Base-by-base conservation (phyloP, 2,329 filamentous ascomycete species). In the Corinectria fuckeliana region DNA sequence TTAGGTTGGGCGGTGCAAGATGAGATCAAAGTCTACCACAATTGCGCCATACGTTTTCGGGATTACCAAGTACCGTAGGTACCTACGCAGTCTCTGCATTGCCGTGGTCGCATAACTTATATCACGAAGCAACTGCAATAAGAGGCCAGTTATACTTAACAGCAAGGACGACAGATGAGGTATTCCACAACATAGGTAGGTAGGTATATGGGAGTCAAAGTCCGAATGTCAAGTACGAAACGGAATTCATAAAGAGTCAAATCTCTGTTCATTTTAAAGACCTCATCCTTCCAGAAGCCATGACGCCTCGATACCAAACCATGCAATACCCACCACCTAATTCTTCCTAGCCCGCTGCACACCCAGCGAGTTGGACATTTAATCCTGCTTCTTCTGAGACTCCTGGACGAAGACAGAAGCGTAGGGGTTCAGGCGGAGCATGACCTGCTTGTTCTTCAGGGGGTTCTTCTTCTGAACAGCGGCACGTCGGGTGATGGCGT, bases 401-500 rank as follows among this genome's bases (percentile, higher is more conserved):
- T 78, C 87, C 87, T 96, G 92, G 73, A 89, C 85, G 83, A 96
- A 99, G 66, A 91, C 89, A 73, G 90, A 85, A 72, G 95, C 94
- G 83, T 99, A 99, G 67, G 95, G 95, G 90, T 99, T 99, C 81
- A 99, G 91, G 76, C 95, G 91, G 78, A 99, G 91, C 82, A 97
- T 88, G 71, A 99, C 91, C 88, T 98, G 95, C 89, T 93, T 96
- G 91, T 99, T 99, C 83, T 86, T 87, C 72, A 99, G 93, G 76
- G 95, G 95, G 88, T 99, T 99, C 93, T 98, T 98, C 93, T 99
- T 99, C 88, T 97, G 94, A 71, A 97, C 92, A 76, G 86, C 83
- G 71, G 85, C 83, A 77, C 95, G 92, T 89, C 97, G 97, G 82
- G 93, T 96, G 77, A 88, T 82, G 77, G 92, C 88, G 72, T 90